phyloP scores from a whole-genome alignment of 768 basidiomycete genomes.

The Psilocybe cyanescens region DNA sequence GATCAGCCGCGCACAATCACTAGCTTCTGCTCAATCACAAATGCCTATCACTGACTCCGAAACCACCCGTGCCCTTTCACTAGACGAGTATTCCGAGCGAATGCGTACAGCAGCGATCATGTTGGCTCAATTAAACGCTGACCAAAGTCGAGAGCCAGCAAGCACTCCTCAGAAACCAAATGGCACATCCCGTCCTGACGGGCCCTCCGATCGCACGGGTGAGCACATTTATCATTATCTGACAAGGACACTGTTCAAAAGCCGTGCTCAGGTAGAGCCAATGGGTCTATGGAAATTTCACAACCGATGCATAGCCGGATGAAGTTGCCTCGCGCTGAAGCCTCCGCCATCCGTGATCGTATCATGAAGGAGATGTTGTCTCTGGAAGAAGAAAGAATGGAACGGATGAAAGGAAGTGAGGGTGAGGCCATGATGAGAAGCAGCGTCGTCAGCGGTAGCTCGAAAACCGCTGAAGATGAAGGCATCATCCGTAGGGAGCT shows the following conservation, averaged over 20 bases:
- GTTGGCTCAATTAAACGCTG: constrained; percentile 95
- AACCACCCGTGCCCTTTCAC: constrained; percentile 54
- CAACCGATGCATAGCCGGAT: constrained; percentile 52
- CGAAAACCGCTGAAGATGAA: constrained; percentile 87
- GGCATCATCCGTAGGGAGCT: constrained; percentile 91
- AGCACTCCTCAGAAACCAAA: constrained; percentile 23
- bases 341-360: constrained; percentile 86
- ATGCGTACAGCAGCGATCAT: constrained; percentile 99
- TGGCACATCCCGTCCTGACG: constrained; percentile 22
- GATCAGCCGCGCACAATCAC: constrained; percentile 18
- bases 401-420: constrained; percentile 82
- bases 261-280: constrained; percentile 12
- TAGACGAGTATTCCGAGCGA: constrained; percentile 97
- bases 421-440: constrained; percentile 70
- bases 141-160: constrained; percentile 56
- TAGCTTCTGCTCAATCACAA: constrained; percentile 13
- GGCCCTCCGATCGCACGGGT: constrained; percentile 21
- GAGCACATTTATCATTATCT: constrained; percentile 2
- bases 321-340: constrained; percentile 81
- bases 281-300: constrained; percentile 23
- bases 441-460: constrained; percentile 49
- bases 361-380: constrained; percentile 99
- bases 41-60: constrained; percentile 16
- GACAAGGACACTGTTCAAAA: background rate
- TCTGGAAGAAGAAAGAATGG: constrained; percentile 95